Percentiles rank a stretch among this genome's conserved stretches.
phyloP scores from a whole-genome alignment of 805 yeast genomes.

The Suhomyces sp. region DNA sequence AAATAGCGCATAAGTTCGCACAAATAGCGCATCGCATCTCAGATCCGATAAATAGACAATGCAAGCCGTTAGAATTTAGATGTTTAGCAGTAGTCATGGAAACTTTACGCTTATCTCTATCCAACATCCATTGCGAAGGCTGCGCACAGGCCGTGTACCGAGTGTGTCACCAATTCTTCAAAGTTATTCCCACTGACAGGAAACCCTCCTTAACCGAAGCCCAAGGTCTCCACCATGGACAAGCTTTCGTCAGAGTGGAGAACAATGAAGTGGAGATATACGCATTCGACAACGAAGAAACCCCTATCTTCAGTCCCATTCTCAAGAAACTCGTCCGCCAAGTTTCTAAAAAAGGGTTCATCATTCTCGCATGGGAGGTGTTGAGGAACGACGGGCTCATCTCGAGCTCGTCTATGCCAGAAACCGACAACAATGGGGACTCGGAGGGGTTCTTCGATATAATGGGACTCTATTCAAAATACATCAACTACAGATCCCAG shows the following conservation, averaged over 20 bases:
- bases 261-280: slow-evolving; percentile 28
- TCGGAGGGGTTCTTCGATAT: slow-evolving; percentile 13
- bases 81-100: slow-evolving; percentile 16
- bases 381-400: slow-evolving; percentile 13
- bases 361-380: slow-evolving; percentile 34
- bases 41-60: neutral
- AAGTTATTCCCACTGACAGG: slow-evolving; percentile 6
- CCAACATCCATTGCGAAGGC: slow-evolving; percentile 54
- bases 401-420: slow-evolving; percentile 6
- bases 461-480: slow-evolving; percentile 14
- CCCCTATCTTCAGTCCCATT: slow-evolving; percentile 5
- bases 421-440: slow-evolving; percentile 5
- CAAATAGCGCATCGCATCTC: neutral
- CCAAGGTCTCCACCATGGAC: slow-evolving; percentile 3
- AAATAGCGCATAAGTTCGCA: neutral
- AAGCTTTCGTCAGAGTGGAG: slow-evolving; percentile 16
- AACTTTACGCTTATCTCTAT: slow-evolving; percentile 23
- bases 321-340: slow-evolving; percentile 22
- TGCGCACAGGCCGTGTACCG: slow-evolving; percentile 42
- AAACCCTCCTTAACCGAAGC: slow-evolving; percentile 10
- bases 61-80: neutral
- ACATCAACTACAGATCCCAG: slow-evolving; percentile 13
- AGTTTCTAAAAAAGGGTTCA: slow-evolving; percentile 38
- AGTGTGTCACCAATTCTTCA: slow-evolving; percentile 21
- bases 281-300: slow-evolving; percentile 10